Evolutionary conservation across 345 rosid species (phyloP), one percentile per base, ranked within the genome.

Genomic region (Acer yangbiense): DNA sequence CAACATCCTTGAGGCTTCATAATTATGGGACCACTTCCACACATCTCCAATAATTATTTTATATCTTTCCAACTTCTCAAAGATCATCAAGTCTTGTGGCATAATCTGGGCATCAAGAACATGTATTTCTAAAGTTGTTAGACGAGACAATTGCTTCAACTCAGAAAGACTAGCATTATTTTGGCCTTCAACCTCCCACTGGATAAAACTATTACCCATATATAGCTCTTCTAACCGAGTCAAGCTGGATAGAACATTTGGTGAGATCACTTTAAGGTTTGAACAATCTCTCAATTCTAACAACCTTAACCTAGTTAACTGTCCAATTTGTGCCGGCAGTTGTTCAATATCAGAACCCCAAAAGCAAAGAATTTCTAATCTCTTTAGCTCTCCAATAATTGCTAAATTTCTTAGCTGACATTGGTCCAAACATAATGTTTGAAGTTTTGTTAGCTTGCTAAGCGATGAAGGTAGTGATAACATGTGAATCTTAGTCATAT

Each of bases 81-180:
- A 60, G 25, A 35, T 35, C 39, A 69, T 1, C 21, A 76, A 27
- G 29, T 73, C 76, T 3, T 4, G 57, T 1, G 86, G 77, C 39
- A 35, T 35, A 35, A 54, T 16, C 1, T 66, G 4, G 3, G 72
- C 75, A 65, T 83, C 76, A 3, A 0, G 16, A 6, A 85, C 41
- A 13, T 23, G 44, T 25, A 82, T 25, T 0, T 65, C 50, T 23
- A 72, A 39, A 50, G 52, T 27, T 39, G 23, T 76, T 1, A 85
- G 39, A 10, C 4, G 20, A 23, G 76, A 6, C 83, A 85, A 35
- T 0, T 7, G 7, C 50, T 72, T 78, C 44, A 85, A 74, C 65
- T 82, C 86, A 13, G 0, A 44, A 2, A 85, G 73, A 60, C 73
- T 80, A 9, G 78, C 85, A 72, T 67, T 82, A 1, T 46, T 55